Conservation (phyloP, 176 grass and related monocot species). For the Aegilops bicornis region DNA sequence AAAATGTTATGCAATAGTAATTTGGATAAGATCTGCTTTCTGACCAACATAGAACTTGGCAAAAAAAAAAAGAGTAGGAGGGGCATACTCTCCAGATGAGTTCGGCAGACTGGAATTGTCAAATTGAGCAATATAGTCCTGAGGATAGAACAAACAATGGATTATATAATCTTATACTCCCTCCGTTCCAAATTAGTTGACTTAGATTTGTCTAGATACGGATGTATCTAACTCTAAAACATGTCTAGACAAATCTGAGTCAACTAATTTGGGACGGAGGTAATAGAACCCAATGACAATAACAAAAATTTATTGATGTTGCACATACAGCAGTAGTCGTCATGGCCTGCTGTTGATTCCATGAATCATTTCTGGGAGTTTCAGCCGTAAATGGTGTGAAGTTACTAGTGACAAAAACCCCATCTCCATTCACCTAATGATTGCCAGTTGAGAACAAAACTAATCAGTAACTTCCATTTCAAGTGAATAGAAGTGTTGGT, state of each 20-base stretch:
- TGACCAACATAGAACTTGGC: slow-evolving; percentile 14
- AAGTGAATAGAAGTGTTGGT: not conserved
- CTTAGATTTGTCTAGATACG: no score
- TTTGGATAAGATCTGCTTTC: not conserved
- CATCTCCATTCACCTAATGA: slow-evolving; percentile 91
- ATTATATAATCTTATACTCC: slow-evolving; percentile 6
- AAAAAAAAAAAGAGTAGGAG: slow-evolving; percentile 21
- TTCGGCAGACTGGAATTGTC: slow-evolving; percentile 46
- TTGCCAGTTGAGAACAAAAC: slow-evolving; percentile 33
- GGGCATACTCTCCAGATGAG: slow-evolving; percentile 73
- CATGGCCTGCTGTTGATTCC: slow-evolving; percentile 92
- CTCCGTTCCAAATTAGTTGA: no score
- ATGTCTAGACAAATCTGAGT: no score
- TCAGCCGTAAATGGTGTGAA: slow-evolving; percentile 87
- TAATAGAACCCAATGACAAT: slow-evolving; percentile 9
- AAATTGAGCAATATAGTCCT: slow-evolving; percentile 84
- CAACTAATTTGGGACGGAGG: no score
- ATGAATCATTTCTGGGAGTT: slow-evolving; percentile 72
- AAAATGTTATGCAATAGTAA: not conserved
- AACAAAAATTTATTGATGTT: slow-evolving; percentile 24
- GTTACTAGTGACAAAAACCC: slow-evolving; percentile 87
- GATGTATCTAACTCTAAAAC: no score
- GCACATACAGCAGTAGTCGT: slow-evolving; percentile 84
- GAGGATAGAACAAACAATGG: slow-evolving; percentile 32
- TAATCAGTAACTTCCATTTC: slow-evolving; percentile 6